Evolutionary conservation across 177 flowering plant genomes (phyloP).

Genomic region (Vitis hybrid): DNA sequence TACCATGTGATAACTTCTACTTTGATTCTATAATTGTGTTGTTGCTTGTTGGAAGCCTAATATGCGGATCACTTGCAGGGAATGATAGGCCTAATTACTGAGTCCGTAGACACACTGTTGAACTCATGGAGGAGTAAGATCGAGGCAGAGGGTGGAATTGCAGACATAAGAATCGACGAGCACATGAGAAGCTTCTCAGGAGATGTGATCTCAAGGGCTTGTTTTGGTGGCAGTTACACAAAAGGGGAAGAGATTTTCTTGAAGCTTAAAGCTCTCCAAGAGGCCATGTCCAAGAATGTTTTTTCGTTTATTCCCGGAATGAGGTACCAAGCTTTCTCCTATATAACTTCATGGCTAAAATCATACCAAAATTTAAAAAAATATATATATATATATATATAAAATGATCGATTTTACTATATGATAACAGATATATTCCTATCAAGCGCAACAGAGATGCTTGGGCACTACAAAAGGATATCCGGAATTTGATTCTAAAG

Average conservation of each 20-base stretch:
- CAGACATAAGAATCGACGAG: conserved; percentile 39
- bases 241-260: conserved; percentile 42
- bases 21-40: too few relatives aligned
- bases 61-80: conserved; percentile 20
- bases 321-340: conserved; percentile 23
- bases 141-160: conserved; percentile 26
- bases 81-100: conserved; percentile 33
- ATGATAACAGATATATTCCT: conserved; percentile 15
- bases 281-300: conserved; percentile 23
- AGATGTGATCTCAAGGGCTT: conserved; percentile 50
- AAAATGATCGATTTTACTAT: too few relatives aligned
- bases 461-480: conserved; percentile 15
- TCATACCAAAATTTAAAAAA: too few relatives aligned
- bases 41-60: neutral
- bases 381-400: too few relatives aligned
- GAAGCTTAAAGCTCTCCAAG: conserved; percentile 37
- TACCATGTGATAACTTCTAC: too few relatives aligned
- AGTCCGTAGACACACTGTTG: conserved; percentile 18
- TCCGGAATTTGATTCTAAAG: conserved; percentile 7
- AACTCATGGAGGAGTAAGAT: conserved; percentile 33
- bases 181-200: conserved; percentile 46
- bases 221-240: conserved; percentile 46
- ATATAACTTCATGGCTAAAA: too few relatives aligned
- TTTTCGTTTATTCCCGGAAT: conserved; percentile 32
- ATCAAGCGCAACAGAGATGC: conserved; percentile 20